A percentile compares a stretch with the other conserved stretches of the same genome.
phyloP scores from a whole-genome alignment of 2,329 filamentous ascomycete genomes.

The Coniosporium tulheliwenetii region DNA sequence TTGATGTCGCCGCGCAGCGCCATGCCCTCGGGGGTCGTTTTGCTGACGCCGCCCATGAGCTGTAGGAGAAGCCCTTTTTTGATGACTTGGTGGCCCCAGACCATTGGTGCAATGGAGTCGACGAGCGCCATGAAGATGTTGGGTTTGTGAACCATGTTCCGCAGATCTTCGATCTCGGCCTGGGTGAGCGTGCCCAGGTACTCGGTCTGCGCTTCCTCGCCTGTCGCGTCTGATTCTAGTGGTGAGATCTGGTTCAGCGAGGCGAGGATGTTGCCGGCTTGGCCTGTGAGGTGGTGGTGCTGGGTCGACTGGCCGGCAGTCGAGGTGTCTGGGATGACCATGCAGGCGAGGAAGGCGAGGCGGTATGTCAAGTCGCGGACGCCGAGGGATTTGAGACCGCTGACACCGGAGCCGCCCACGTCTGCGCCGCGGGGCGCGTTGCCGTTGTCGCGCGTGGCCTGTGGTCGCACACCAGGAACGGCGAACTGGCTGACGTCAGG shows the following conservation, averaged over 20 bases:
- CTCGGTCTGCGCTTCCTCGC: conserved; percentile 76
- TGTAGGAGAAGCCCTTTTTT: conserved; percentile 94
- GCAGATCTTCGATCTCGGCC: conserved; percentile 80
- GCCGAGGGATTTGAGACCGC: conserved; percentile 79
- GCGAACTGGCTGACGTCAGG: conserved; percentile 92
- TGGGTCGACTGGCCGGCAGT: conserved; percentile 61
- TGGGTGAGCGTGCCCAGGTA: conserved; percentile 75
- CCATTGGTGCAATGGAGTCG: conserved; percentile 87
- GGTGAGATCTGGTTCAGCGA: conserved; percentile 61
- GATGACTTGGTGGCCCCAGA: conserved; percentile 93
- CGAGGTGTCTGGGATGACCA: conserved; percentile 80
- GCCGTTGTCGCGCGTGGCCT: conserved; percentile 69
- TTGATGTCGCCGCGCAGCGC: conserved; percentile 93
- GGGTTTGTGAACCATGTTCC: conserved; percentile 84
- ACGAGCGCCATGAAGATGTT: conserved; percentile 90
- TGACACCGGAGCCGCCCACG: conserved; percentile 71
- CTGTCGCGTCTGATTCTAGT: conserved; percentile 50
- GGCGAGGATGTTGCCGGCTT: conserved; percentile 70
- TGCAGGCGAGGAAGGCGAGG: conserved; percentile 91
- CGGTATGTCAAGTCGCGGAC: conserved; percentile 91
- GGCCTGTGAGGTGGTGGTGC: conserved; percentile 51
- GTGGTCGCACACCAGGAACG: conserved; percentile 69
- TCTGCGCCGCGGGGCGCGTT: conserved; percentile 50
- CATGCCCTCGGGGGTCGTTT: conserved; percentile 87
- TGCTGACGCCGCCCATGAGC: conserved; percentile 88